Evolutionary conservation across 371 early-diverging fungal species (phyloP), one percentile per base, ranked within the genome.

Genomic region (Mucor circinelloides): DNA sequence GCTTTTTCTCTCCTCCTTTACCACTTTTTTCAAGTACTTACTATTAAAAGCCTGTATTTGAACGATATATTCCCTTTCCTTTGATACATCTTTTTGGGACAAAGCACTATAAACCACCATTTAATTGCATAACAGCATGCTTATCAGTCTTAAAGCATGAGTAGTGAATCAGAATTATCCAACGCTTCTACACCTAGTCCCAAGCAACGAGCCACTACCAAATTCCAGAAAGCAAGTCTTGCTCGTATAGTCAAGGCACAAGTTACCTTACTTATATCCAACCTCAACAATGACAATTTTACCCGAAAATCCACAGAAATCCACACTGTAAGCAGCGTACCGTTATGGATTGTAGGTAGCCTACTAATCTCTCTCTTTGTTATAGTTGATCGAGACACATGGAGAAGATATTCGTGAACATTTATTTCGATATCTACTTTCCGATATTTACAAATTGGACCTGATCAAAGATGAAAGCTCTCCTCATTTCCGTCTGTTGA

Each of bases 191-290:
- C 64, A 61, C 63, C 75, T 13, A 74, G 64, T 50, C 74, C 72
- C 36, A 72, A 61, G 58, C 69, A 69, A 42, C 70, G 65, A 21
- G 38, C 64, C 23, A 58, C 78, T 48, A 59, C 74, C 6, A 74
- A 76, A 62, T 61, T 73, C 15, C 78, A 79, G 58, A 68, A 74
- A 61, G 67, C 80, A 27, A 82, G 82, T 70, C 79, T 89, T 71
- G 68, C 74, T 63, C 86, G 84, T 25, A 88, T 88, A 50, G 85
- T 86, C 42, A 89, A 87, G 73, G 90, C 90, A 48, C 90, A 89
- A 75, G 76, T 85, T 52, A 77, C 74, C 52, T 71, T 89, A 59
- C 78, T 88, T 32, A 74, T 87, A 61, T 80, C 86, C 28, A 85
- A 78, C 34, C 79, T 87, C 60, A 82, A 80, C 56, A 76, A 80